phyloP scores from a whole-genome alignment of 2,329 filamentous ascomycete genomes.

The Corynespora cassiicola region DNA sequence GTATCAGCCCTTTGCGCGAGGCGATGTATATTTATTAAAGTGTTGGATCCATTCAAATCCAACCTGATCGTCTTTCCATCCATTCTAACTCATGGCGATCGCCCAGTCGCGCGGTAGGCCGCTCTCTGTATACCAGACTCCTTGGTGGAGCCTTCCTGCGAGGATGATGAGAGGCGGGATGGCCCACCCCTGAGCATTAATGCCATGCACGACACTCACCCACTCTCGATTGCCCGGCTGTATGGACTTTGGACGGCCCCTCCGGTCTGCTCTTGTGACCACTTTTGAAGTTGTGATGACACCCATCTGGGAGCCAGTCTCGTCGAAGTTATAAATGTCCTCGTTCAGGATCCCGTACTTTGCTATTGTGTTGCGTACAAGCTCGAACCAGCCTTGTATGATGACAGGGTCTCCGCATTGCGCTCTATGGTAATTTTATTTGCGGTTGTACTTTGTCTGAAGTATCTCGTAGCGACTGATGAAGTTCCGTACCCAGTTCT shows the following conservation, averaged over 20 bases:
- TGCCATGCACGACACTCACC: slow-evolving; percentile 12
- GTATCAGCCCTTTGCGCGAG: slow-evolving; percentile 8
- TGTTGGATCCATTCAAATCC: slow-evolving; percentile 10
- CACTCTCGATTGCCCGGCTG: slow-evolving; percentile 36
- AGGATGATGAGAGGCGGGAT: slow-evolving; percentile 11
- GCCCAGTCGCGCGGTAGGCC: slow-evolving; percentile 7
- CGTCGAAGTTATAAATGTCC: slow-evolving; percentile 24
- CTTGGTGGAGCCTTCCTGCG: slow-evolving; percentile 1
- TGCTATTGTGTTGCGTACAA: slow-evolving; percentile 12
- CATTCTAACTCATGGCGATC: slow-evolving; percentile 10
- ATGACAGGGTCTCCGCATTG: slow-evolving; percentile 16
- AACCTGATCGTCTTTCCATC: slow-evolving; percentile 10
- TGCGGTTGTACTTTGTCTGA: slow-evolving; percentile 6
- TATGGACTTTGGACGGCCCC: background rate
- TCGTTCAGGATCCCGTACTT: slow-evolving; percentile 15
- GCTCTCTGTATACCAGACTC: slow-evolving; percentile 1
- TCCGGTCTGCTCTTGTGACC: slow-evolving; percentile 5
- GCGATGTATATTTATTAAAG: slow-evolving; percentile 10
- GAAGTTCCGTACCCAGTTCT: slow-evolving; percentile 31
- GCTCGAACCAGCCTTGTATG: slow-evolving; percentile 12
- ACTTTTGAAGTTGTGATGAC: slow-evolving; percentile 10
- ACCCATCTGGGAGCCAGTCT: slow-evolving; percentile 22
- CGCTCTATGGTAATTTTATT: slow-evolving; percentile 19
- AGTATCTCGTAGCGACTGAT: slow-evolving; percentile 21
- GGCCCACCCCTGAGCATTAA: slow-evolving; percentile 6